phyloP scores from a whole-genome alignment of 495 filamentous ascomycete species.

The Clohesyomyces aquaticus region DNA sequence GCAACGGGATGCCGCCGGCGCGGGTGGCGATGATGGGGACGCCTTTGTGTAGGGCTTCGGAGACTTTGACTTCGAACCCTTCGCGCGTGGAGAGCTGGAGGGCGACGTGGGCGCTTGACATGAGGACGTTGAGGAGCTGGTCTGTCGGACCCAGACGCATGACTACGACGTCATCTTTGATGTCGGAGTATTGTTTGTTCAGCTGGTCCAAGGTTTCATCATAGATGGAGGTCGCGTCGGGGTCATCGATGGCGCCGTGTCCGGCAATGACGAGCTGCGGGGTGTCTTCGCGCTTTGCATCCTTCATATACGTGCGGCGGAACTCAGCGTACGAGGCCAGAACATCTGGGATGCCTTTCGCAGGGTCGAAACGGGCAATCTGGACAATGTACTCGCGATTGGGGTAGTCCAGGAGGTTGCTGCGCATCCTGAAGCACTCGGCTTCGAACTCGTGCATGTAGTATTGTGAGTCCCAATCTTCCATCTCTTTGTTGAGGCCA shows the following conservation, averaged over 20 bases:
- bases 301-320: conserved; percentile 59
- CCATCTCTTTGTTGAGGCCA: conserved; percentile 80
- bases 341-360: conserved; percentile 83
- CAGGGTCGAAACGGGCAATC: conserved; percentile 83
- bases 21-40: conserved; percentile 78
- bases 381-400: conserved; percentile 79
- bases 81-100: conserved; percentile 83
- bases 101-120: conserved; percentile 72
- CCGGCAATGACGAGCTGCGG: conserved; percentile 80
- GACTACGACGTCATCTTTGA: conserved; percentile 67
- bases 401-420: conserved; percentile 69
- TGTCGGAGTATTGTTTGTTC: conserved; percentile 57
- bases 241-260: conserved; percentile 85
- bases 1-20: conserved; percentile 81
- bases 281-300: conserved; percentile 50
- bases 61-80: conserved; percentile 90
- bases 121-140: conserved; percentile 79
- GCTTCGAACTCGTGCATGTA: conserved; percentile 77
- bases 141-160: conserved; percentile 79
- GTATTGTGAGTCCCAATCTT: conserved; percentile 72
- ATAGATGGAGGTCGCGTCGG: conserved; percentile 74
- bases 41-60: conserved; percentile 83
- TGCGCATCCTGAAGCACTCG: conserved; percentile 59
- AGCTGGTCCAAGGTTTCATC: conserved; percentile 70
- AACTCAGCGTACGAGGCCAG: conserved; percentile 78